Base-by-base conservation (phyloP, 768 basidiomycete species). In the Candolleomyces eurysporus region DNA sequence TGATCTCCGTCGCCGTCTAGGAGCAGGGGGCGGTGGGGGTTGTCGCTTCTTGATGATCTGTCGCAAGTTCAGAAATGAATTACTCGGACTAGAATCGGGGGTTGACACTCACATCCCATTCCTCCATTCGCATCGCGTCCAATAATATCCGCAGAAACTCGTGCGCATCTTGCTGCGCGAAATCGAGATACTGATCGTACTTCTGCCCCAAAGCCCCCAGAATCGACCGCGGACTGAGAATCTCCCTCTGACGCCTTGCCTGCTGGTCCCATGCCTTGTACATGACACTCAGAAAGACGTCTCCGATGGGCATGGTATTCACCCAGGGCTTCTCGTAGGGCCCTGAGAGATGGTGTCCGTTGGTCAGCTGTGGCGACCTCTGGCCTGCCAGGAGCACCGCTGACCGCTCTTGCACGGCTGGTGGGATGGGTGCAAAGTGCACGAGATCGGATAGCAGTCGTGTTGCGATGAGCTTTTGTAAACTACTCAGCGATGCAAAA, bases 81-180 rank as follows among this genome's bases (percentile, higher is more conserved):
- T 21, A 26, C 17, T 49, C 39, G 32, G 26, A 26, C 39, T 19
- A 31, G 2, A 63, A 21, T 55, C 30, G 26, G 19, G 11, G 45
- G 40, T 21, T 21, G 42, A 14, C 30, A 72, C 87, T 63, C 68
- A 92, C 91, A 69, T 98, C 96, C 55, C 87, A 78, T 73, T 98
- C 95, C 71, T 98, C 96, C 93, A 96, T 96, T 57, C 92, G 85
- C 82, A 96, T 91, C 19, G 88, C 90, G 71, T 97, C 96, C 43
- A 97, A 78, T 61, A 98, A 78, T 64, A 95, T 94, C 39, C 92
- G 82, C 26, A 98, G 75, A 63, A 96, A 89, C 76, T 98, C 96
- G 71, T 97, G 96, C 22, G 95, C 93, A 69, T 98, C 96, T 72
- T 97, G 96, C 72, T 98, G 96, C 8, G 91, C 87, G 72, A 95